Percentiles rank a stretch among this genome's conserved stretches.
Evolutionary conservation across 148 eudicot species (phyloP).

Genomic region (Suaeda aralocaspica): DNA sequence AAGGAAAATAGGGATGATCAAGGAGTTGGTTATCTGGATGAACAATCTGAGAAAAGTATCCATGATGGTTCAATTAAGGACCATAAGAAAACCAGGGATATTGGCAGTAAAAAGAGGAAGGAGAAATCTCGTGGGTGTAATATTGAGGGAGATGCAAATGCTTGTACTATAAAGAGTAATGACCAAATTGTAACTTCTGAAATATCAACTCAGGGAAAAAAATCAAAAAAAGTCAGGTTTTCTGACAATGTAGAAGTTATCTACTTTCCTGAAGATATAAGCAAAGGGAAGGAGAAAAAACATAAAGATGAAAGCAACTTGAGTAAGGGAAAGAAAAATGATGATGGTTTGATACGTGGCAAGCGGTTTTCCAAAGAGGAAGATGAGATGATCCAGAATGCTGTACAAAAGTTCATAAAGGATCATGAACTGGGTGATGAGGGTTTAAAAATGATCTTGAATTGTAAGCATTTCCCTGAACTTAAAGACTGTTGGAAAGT

Average conservation of each 20-base stretch:
- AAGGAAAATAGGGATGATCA: conserved; percentile 9
- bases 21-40: background rate
- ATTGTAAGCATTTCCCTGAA: conserved; percentile 19
- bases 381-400: conserved; percentile 32
- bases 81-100: no score
- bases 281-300: background rate
- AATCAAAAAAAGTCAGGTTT: conserved; percentile 30
- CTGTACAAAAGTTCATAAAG: conserved; percentile 36
- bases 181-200: background rate
- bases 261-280: conserved; percentile 13
- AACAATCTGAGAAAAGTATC: background rate
- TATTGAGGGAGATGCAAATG: background rate
- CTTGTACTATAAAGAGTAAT: background rate
- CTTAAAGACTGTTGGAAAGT: conserved; percentile 35
- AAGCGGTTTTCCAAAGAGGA: conserved; percentile 41
- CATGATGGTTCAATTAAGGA: no score
- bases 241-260: conserved; percentile 28
- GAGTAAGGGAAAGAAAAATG: background rate
- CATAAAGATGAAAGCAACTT: conserved; percentile 1
- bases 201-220: conserved; percentile 12
- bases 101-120: no score
- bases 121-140: conserved; percentile 2
- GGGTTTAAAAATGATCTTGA: conserved; percentile 37
- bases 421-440: conserved; percentile 30
- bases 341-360: conserved; percentile 30